Evolutionary conservation across 441 rosid genomes (phyloP).

Genomic region (Corymbia calophylla): DNA sequence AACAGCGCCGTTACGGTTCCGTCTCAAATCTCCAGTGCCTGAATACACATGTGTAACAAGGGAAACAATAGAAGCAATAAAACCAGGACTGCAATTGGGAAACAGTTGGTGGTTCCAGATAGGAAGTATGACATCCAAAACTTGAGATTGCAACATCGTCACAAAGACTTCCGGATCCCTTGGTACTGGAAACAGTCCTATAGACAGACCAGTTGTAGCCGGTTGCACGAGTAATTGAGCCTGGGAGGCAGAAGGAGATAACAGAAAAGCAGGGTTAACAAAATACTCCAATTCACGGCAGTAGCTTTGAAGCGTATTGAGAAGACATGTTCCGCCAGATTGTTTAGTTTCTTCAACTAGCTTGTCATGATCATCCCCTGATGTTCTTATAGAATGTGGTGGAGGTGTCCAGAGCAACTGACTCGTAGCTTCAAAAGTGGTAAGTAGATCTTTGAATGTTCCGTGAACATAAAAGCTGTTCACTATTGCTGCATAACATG

Average conservation of each 20-base stretch:
- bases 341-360: conserved; percentile 60
- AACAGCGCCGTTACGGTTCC: conserved; percentile 51
- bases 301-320: conserved; percentile 79
- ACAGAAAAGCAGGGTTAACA: conserved; percentile 69
- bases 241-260: conserved; percentile 79
- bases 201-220: conserved; percentile 79
- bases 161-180: conserved; percentile 91
- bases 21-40: conserved; percentile 87
- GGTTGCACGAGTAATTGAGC: conserved; percentile 93
- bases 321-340: conserved; percentile 69
- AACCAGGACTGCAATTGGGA: conserved; percentile 68
- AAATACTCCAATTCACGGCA: conserved; percentile 81
- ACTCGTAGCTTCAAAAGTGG: conserved; percentile 96
- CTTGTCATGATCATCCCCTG: conserved; percentile 57
- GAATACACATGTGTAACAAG: conserved; percentile 80
- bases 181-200: conserved; percentile 87
- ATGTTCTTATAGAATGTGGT: conserved; percentile 40
- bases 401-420: conserved; percentile 83
- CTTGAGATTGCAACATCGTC: conserved; percentile 84
- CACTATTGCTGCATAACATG: conserved; percentile 79
- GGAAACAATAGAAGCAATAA: conserved; percentile 66
- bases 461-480: conserved; percentile 92
- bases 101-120: conserved; percentile 89
- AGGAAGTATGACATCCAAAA: conserved; percentile 80
- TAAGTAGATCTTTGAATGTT: conserved; percentile 80